Evolutionary conservation across 1,139 yeast species (phyloP), one percentile per base, ranked within the genome.

Genomic region (Magnusiomyces magnusii): DNA sequence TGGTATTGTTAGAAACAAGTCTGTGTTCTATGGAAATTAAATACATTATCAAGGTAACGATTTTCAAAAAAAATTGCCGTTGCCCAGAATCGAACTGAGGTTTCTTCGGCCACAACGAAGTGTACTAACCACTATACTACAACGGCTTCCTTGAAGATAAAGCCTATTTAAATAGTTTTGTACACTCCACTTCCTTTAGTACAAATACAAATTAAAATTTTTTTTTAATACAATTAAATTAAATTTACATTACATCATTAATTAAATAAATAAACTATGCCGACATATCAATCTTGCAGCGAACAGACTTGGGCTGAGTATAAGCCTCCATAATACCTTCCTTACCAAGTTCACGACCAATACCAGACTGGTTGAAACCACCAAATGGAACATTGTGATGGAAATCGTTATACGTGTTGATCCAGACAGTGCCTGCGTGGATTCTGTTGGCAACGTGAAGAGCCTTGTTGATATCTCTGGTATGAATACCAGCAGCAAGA

Each of bases 401-500:
- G 84, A 86, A 84, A 69, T 86, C 90, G 72, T 87, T 87, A 78
- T 86, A 87, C 64, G 92, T 78, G 77, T 81, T 81, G 70, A 86
- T 80, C 93, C 95, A 87, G 64, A 87, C 80, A 61, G 90, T 85
- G 75, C 96, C 96, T 60, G 96, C 88, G 71, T 81, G 81, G 64
- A 88, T 73, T 72, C 80, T 78, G 77, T 80, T 80, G 61, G 95
- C 76, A 61, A 86, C 91, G 61, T 80, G 80, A 63, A 84, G 73
- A 58, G 86, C 86, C 65, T 80, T 82, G 74, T 79, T 77, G 59
- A 82, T 65, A 69, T 82, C 79, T 61, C 76, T 76, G 67, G 96
- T 87, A 79, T 87, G 92, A 60, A 88, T 79, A 72, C 95, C 92
- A 60, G 95, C 91, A 69, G 95, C 95, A 69, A 88, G 82, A 70